phyloP scores from a whole-genome alignment of 2,329 filamentous ascomycete species.

The Aspergillus pseudoglaucus region DNA sequence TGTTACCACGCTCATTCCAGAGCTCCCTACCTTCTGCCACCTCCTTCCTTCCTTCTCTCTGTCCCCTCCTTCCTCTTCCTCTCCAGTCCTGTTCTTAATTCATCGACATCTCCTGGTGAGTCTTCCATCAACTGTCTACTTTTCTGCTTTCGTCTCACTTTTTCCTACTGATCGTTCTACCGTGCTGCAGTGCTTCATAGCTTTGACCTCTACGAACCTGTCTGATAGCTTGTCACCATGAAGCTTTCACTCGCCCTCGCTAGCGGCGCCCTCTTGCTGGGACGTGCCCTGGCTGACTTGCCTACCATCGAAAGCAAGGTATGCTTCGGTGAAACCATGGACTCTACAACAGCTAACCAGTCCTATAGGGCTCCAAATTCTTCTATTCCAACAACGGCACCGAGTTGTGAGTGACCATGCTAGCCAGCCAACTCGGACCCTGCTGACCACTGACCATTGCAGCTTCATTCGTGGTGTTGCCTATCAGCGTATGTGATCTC shows the following conservation, averaged over 20 bases:
- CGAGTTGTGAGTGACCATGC: conserved; percentile 53
- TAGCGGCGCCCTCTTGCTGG: conserved; percentile 46
- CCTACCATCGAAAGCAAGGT: conserved; percentile 60
- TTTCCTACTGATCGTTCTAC: background rate
- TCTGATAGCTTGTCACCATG: conserved; percentile 41
- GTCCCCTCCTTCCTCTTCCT: conserved; percentile 7
- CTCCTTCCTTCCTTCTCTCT: conserved; percentile 9
- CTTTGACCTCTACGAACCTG: background rate
- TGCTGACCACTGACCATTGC: background rate
- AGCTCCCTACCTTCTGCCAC: conserved; percentile 1
- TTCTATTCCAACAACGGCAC: conserved; percentile 78
- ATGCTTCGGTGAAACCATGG: conserved; percentile 5
- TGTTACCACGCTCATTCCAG: background rate
- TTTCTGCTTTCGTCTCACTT: conserved; percentile 2
- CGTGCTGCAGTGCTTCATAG: background rate
- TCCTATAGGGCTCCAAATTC: conserved; percentile 66
- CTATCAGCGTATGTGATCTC: conserved; percentile 61
- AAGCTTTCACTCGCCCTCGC: conserved; percentile 46
- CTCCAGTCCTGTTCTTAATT: conserved; percentile 5
- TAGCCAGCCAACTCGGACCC: background rate
- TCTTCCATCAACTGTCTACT: conserved; percentile 1
- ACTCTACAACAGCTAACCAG: background rate
- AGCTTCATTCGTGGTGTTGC: conserved; percentile 87
- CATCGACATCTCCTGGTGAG: conserved; percentile 10
- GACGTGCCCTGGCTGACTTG: conserved; percentile 46